Evolutionary conservation across 768 basidiomycete species (phyloP), one percentile per base, ranked within the genome.

Genomic region (Agaricus blazei): DNA sequence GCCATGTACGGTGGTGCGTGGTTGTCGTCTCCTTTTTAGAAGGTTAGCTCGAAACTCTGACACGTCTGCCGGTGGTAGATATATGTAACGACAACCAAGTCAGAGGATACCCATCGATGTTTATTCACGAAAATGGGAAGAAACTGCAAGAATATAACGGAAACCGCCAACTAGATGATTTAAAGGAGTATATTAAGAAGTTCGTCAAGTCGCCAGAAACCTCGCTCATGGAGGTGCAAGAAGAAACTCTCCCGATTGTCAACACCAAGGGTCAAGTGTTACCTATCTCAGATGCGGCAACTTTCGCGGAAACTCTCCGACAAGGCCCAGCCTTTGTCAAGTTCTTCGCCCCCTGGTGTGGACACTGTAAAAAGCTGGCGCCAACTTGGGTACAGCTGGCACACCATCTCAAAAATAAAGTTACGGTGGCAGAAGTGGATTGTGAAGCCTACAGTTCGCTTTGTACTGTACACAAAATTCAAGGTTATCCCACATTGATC

Each of bases 311-410:
- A 24, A 70, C 73, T 1, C 66, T 80, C 8, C 61, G 66, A 1
- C 59, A 72, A 56, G 74, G 76, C 46, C 68, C 81, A 49, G 67
- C 78, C 41, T 74, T 88, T 71, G 71, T 76, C 65, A 72, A 77
- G 60, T 98, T 90, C 75, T 98, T 81, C 67, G 96, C 94, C 0
- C 95, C 95, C 0, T 98, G 95, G 91, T 98, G 95, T 67, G 90
- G 90, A 3, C 95, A 98, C 70, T 99, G 96, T 80, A 95, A 97
- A 73, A 91, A 91, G 65, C 78, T 98, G 1, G 90, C 91, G 0
- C 93, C 86, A 50, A 78, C 74, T 0, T 98, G 93, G 91, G 73
- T 72, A 1, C 75, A 87, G 48, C 79, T 99, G 3, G 95, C 90
- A 0, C 68, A 71, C 48, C 71, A 73, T 23, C 84, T 95, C 78